Percentiles rank a stretch among this genome's conserved stretches.
Conservation (phyloP, 75 land plant species). For the Pinus albicaulis region DNA sequence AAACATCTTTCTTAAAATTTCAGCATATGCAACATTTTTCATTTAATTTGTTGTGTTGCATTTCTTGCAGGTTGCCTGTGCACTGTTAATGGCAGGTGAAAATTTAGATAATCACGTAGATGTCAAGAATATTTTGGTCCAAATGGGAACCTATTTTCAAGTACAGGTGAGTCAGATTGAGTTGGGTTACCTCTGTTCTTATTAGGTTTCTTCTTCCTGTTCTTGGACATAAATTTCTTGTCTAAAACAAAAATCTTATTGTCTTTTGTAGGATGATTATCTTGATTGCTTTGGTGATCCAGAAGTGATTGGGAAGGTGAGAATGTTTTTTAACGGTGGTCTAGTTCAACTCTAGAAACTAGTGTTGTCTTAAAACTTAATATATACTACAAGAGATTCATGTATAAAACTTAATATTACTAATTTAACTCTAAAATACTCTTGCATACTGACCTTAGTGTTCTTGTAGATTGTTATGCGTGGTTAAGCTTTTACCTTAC, state of each 20-base stretch:
- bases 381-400: background rate
- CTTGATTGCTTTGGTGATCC: constrained; percentile 89
- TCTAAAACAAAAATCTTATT: background rate
- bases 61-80: constrained; percentile 85
- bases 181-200: background rate
- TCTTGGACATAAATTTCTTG: background rate
- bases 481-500: background rate
- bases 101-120: constrained; percentile 54
- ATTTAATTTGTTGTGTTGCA: background rate
- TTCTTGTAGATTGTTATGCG: background rate
- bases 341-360: background rate
- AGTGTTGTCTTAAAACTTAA: background rate
- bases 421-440: background rate
- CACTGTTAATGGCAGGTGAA: constrained; percentile 84
- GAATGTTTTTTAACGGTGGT: constrained; percentile 2
- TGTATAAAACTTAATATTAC: background rate
- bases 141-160: constrained; percentile 99
- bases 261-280: constrained; percentile 72
- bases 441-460: background rate
- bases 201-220: background rate
- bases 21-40: background rate
- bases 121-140: constrained; percentile 72
- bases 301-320: constrained; percentile 79
- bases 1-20: background rate
- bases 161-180: constrained; percentile 67